phyloP scores from a whole-genome alignment of 208 protist species.

The Leishmania mexicana region DNA sequence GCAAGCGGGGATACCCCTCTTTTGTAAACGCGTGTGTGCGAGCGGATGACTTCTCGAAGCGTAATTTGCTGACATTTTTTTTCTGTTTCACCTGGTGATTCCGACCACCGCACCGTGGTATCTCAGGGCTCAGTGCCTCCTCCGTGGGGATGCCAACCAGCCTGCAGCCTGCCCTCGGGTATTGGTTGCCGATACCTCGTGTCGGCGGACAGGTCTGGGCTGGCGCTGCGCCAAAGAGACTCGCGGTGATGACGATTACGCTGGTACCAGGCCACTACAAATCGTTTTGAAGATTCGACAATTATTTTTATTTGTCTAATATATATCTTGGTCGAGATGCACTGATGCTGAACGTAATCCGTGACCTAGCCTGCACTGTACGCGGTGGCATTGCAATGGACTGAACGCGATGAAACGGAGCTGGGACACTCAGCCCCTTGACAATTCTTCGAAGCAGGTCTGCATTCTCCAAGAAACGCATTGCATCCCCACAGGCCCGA shows the following conservation, averaged over 20 bases:
- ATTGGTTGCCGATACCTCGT: not conserved
- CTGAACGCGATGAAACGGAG: not conserved
- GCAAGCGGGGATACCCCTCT: not conserved
- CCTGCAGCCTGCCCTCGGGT: not conserved
- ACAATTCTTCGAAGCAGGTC: not conserved
- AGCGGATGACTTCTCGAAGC: not conserved
- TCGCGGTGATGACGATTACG: not conserved
- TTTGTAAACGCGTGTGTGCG: not conserved
- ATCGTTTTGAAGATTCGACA: not conserved
- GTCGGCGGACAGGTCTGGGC: not conserved
- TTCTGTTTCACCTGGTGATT: not conserved
- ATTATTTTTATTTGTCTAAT: not conserved
- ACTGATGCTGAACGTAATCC: not conserved
- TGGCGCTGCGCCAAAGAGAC: not conserved
- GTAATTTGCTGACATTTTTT: not conserved
- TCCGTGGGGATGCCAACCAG: not conserved
- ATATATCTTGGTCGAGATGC: not conserved
- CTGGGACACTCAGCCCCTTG: no score
- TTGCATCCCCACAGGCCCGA: not conserved
- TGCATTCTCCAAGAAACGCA: not conserved
- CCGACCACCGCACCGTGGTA: not conserved
- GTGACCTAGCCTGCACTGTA: not conserved
- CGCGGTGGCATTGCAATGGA: not conserved
- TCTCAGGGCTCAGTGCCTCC: not conserved
- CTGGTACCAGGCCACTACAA: not conserved